Evolutionary conservation across 345 rosid species (phyloP).

Genomic region (Schrenkiella parvula): DNA sequence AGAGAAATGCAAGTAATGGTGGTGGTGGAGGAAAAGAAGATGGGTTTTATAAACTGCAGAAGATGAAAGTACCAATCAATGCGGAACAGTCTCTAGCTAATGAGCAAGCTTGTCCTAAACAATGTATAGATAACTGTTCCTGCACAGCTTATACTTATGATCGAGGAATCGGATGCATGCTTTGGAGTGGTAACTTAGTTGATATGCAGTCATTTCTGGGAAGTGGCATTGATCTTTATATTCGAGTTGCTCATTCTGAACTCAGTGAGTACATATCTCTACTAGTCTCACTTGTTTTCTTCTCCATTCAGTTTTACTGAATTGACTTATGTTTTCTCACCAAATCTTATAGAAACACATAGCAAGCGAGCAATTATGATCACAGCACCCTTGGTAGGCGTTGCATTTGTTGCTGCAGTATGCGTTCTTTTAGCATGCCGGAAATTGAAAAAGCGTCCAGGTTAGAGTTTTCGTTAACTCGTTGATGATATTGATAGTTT

Average conservation of each 20-base stretch:
- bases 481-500: not conserved
- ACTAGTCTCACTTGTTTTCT: not conserved
- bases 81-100: conserved; percentile 13
- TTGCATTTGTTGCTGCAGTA: not conserved
- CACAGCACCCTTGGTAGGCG: not conserved
- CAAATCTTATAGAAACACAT: conserved; percentile 10
- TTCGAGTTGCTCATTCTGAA: conserved; percentile 45
- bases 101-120: conserved; percentile 30
- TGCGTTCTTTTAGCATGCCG: conserved; percentile 23
- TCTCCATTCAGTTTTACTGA: not conserved
- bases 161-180: conserved; percentile 41
- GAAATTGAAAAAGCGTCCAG: conserved; percentile 16
- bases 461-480: conserved; percentile 4
- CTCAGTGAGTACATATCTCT: conserved; percentile 25
- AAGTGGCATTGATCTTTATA: conserved; percentile 38
- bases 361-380: conserved; percentile 3
- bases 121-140: conserved; percentile 48
- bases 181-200: conserved; percentile 40
- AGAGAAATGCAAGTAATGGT: conserved; percentile 12
- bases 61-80: conserved; percentile 43
- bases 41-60: conserved; percentile 37
- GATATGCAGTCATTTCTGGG: conserved; percentile 35
- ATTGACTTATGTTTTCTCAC: not conserved
- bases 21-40: conserved; percentile 31
- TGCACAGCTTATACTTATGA: conserved; percentile 50